A percentile compares a stretch with the other conserved stretches of the same genome.
Conservation (phyloP, 2,329 filamentous ascomycete species). For the Aspergillus sp. region DNA sequence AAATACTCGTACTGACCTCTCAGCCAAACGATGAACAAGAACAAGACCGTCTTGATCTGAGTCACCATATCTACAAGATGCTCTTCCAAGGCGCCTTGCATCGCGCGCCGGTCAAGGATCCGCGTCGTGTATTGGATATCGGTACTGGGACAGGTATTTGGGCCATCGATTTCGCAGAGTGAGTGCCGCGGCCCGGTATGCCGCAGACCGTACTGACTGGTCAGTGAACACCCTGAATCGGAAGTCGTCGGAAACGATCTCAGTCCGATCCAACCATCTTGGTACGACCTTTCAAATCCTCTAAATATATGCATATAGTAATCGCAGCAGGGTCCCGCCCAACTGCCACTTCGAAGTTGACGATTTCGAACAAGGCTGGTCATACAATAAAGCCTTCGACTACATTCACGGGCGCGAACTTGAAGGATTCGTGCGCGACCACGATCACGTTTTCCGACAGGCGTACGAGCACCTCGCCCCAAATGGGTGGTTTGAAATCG, state of each 20-base stretch:
- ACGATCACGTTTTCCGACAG: conserved; percentile 19
- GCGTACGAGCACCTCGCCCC: conserved; percentile 19
- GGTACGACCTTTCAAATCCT: conserved; percentile 10
- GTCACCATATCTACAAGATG: conserved; percentile 28
- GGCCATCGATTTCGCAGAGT: conserved; percentile 33
- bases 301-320: not conserved
- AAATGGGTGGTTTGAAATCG: conserved; percentile 22
- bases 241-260: conserved; percentile 26
- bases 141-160: conserved; percentile 32
- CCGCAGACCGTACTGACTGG: not conserved
- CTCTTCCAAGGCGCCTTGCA: conserved; percentile 23
- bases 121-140: conserved; percentile 25
- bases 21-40: conserved; percentile 29
- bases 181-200: conserved; percentile 3
- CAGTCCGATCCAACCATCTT: conserved; percentile 25
- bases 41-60: conserved; percentile 29
- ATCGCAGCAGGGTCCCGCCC: conserved; percentile 21
- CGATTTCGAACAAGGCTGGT: conserved; percentile 24
- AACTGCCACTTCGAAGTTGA: conserved; percentile 28
- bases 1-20: not conserved
- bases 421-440: conserved; percentile 22
- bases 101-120: conserved; percentile 17
- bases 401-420: conserved; percentile 26
- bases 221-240: conserved; percentile 19
- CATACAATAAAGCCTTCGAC: conserved; percentile 22